Conservation (phyloP, 2,329 filamentous ascomycete genomes). For the Fusarium lateritium region DNA sequence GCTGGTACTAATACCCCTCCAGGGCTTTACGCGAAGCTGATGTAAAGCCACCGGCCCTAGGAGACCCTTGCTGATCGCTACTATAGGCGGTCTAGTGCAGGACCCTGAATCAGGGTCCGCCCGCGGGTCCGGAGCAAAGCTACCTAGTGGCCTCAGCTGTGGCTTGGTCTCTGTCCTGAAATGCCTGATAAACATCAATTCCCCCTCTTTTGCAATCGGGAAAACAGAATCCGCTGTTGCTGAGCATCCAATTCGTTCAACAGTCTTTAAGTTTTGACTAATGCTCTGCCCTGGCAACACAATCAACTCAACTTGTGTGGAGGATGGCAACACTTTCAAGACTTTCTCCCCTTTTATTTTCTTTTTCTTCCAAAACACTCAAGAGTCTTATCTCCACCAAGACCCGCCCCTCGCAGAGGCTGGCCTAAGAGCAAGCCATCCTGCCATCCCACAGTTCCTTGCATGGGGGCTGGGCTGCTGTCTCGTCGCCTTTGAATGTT, state of each 20-base stretch:
- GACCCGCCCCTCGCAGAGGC: constrained; percentile 1
- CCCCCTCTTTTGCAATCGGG: not conserved
- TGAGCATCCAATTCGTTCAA: not conserved
- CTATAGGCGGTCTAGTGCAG: constrained; percentile 18
- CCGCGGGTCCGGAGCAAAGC: constrained; percentile 25
- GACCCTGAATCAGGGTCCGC: constrained; percentile 32
- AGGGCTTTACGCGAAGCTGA: constrained; percentile 7
- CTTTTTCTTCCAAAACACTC: constrained; percentile 1
- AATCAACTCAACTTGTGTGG: not conserved
- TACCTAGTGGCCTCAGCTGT: not conserved
- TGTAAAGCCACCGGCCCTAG: not conserved
- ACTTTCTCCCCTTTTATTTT: not conserved
- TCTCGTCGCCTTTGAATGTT: not conserved
- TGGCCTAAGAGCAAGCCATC: not conserved
- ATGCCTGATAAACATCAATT: not conserved
- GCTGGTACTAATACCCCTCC: constrained; percentile 27
- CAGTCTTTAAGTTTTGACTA: not conserved
- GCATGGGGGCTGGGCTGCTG: not conserved
- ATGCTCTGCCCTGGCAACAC: not conserved
- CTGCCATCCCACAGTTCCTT: not conserved
- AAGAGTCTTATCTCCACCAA: not conserved
- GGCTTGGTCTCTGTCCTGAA: not conserved
- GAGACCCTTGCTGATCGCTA: constrained; percentile 22
- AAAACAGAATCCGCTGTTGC: constrained; percentile 1
- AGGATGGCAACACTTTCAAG: not conserved